Evolutionary conservation across 169 alveolate genomes (phyloP), one percentile per base, ranked within the genome.

Genomic region (Plasmodium knowlesi): DNA sequence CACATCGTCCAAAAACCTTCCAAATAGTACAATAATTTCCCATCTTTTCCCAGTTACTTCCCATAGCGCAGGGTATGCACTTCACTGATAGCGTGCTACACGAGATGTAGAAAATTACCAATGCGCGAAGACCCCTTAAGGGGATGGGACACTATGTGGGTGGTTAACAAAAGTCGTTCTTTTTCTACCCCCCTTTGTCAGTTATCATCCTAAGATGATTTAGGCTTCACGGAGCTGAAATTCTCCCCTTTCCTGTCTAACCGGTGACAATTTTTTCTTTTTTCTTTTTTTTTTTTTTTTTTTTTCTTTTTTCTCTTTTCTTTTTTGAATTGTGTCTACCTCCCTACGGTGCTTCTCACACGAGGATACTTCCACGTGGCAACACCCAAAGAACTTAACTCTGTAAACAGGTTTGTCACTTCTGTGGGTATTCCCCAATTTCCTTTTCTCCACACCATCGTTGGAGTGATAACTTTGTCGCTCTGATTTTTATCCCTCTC

Each of bases 201-300:
- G 61, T 50, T 16, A 12, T 50, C 61, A 16, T 50, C 61, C 6
- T 50, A 19, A 50, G 61, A 50, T 50, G 61, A 16, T 50, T 9
- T 6, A 14, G 25, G 16, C 25, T 50, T 22, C 22, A 50, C 25
- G 9, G 22, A 16, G 16, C 0, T 19, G 5, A 16, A 50, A 50
- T 16, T 50, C 25, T 22, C 25, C 16, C 61, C 16, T 9, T 12
- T 50, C 8, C 8, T 43, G 22, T 16, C 61, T 22, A 50, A 50
- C 61, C 61, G 22, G 61, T 12, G 22, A 2, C 61, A 19, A 0
- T 50, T 76, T 76, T 76, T 76, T 76, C 32, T 76, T 80, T 79
- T 79, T 79, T 79, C 41, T 80, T 43, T 22, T 78, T 78, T 78
- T 80, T 80, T 80, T 80, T 78, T 80, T 80, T 80, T 80, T 50